Evolutionary conservation across 306 rosid species (phyloP).

Genomic region (Medicago truncatula): DNA sequence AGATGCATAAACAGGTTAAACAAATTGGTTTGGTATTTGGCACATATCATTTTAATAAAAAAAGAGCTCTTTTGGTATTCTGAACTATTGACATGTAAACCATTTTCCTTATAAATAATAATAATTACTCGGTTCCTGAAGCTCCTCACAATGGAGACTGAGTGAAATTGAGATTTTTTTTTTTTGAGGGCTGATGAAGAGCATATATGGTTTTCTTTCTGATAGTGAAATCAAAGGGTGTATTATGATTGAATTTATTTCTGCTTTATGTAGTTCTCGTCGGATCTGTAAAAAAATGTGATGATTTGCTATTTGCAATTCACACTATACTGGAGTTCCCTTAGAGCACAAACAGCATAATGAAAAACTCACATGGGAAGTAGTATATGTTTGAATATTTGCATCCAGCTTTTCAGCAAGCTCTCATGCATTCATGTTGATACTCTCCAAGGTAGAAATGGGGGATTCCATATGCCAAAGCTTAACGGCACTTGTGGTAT

Average conservation of each 20-base stretch:
- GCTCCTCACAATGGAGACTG: neutral
- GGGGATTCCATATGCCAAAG: slow-evolving; percentile 14
- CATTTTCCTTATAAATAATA: slow-evolving; percentile 2
- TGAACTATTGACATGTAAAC: slow-evolving; percentile 10
- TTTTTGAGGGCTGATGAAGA: slow-evolving; percentile 5
- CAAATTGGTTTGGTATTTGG: slow-evolving; percentile 11
- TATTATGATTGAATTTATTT: slow-evolving; percentile 2
- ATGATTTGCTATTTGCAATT: slow-evolving; percentile 23
- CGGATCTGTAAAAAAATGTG: slow-evolving; percentile 8
- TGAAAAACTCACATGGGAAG: slow-evolving; percentile 20
- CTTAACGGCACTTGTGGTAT: neutral
- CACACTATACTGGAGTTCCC: slow-evolving; percentile 5
- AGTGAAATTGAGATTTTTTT: slow-evolving; percentile 17
- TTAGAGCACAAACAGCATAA: slow-evolving; percentile 24
- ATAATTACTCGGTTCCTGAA: neutral
- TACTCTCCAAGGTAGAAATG: slow-evolving; percentile 21
- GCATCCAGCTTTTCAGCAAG: slow-evolving; percentile 14
- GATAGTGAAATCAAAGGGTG: slow-evolving; percentile 23
- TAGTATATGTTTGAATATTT: slow-evolving; percentile 24
- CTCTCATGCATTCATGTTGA: slow-evolving; percentile 20
- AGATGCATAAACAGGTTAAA: slow-evolving; percentile 1
- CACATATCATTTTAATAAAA: slow-evolving; percentile 23
- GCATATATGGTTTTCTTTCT: slow-evolving; percentile 30
- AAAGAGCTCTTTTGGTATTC: slow-evolving; percentile 21
- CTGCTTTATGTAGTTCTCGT: neutral